A percentile compares a stretch with the other conserved stretches of the same genome.
Conservation (phyloP, 306 rosid genomes). For the Acacia melanoxylon region DNA sequence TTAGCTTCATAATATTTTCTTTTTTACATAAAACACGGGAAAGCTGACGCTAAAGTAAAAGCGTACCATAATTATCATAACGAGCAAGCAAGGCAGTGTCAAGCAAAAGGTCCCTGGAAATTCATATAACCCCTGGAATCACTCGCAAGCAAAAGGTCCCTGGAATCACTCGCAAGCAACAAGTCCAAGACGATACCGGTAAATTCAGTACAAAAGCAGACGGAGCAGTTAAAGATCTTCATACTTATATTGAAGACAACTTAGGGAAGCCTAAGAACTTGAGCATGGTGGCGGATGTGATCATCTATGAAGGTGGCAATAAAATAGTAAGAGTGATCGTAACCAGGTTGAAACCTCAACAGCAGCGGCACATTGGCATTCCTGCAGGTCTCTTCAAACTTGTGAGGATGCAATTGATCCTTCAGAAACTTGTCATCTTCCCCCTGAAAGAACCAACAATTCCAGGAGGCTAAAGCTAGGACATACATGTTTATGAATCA, state of each 20-base stretch:
- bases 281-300: slow-evolving; percentile 90
- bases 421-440: slow-evolving; percentile 76
- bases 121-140: background rate
- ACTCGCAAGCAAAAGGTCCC: background rate
- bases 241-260: slow-evolving; percentile 31
- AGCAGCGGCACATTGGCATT: slow-evolving; percentile 63
- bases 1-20: no score
- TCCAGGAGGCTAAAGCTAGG: background rate
- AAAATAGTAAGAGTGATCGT: slow-evolving; percentile 83
- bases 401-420: slow-evolving; percentile 72
- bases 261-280: slow-evolving; percentile 71
- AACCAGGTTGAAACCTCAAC: slow-evolving; percentile 75
- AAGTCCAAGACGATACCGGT: background rate
- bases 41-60: no score
- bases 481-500: background rate
- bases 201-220: slow-evolving; percentile 17
- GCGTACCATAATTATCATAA: background rate
- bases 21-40: no score
- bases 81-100: background rate
- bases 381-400: slow-evolving; percentile 84
- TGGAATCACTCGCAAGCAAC: background rate
- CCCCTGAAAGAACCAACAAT: slow-evolving; percentile 55
- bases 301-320: slow-evolving; percentile 89
- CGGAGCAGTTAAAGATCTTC: slow-evolving; percentile 21
- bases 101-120: background rate